A percentile compares a stretch with the other conserved stretches of the same genome.
Conservation (phyloP, 2,329 filamentous ascomycete genomes). For the Colletotrichum echinochloae region DNA sequence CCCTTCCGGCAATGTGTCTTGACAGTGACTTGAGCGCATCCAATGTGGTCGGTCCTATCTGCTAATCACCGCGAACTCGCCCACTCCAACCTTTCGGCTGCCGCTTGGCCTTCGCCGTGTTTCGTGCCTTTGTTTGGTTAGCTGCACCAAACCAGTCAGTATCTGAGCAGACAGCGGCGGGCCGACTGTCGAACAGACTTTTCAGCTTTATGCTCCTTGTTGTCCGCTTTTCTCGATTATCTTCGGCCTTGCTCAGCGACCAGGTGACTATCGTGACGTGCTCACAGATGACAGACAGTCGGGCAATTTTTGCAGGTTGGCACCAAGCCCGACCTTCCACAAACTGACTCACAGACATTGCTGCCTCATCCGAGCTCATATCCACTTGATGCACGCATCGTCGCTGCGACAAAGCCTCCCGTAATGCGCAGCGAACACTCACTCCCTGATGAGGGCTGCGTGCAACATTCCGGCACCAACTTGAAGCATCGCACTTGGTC, state of each 20-base stretch:
- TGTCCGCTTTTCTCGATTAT: background rate
- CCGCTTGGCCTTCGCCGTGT: background rate
- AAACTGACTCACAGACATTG: background rate
- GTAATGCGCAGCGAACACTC: background rate
- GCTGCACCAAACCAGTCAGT: background rate
- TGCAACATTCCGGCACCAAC: background rate
- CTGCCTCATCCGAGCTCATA: background rate
- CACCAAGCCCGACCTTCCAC: background rate
- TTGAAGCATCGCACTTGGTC: background rate
- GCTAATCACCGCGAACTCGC: background rate
- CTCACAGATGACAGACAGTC: background rate
- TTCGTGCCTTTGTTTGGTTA: slow-evolving; percentile 1
- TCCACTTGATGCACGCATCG: slow-evolving; percentile 1
- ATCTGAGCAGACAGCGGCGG: background rate
- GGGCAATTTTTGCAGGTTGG: background rate
- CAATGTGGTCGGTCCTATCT: background rate
- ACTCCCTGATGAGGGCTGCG: background rate
- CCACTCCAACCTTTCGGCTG: background rate
- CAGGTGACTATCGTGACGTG: background rate
- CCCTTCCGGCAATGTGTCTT: background rate
- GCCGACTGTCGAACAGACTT: too few species aligned
- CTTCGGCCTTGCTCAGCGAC: background rate
- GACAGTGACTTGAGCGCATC: background rate
- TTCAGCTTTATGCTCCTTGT: background rate
- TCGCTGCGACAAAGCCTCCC: background rate